Evolutionary conservation across 2,329 filamentous ascomycete species (phyloP), one percentile per base, ranked within the genome.

Genomic region (Arthrocladium fulminans): DNA sequence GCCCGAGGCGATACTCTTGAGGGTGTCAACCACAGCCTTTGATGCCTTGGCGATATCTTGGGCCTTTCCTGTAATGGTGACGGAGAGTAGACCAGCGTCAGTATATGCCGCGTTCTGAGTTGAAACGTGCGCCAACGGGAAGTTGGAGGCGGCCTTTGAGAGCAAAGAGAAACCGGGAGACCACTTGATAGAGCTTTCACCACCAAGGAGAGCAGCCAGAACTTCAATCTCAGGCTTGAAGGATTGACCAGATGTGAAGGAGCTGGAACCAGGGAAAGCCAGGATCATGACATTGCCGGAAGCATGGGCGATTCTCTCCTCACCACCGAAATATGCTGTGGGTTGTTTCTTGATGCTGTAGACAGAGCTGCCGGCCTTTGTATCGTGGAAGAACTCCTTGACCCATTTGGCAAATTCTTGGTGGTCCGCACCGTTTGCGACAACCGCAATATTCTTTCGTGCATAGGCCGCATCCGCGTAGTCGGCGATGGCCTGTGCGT

Each of bases 181-280:
- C 90, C 90, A 98, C 76, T 97, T 98, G 75, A 97, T 88, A 69
- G 74, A 84, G 47, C 88, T 85, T 69, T 94, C 73, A 53, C 90
- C 92, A 63, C 92, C 92, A 45, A 98, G 84, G 17, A 98, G 82
- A 55, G 88, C 81, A 50, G 86, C 81, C 49, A 98, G 82, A 54
- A 98, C 88, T 54, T 84, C 79, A 55, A 88, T 79, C 71, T 96
- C 89, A 48, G 92, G 86, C 76, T 95, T 94, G 76, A 86, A 88
- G 61, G 80, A 81, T 55, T 76, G 75, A 59, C 77, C 76, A 42
- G 74, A 66, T 32, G 80, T 82, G 61, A 79, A 79, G 30, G 83
- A 81, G 70, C 87, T 85, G 54, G 88, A 88, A 52, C 90, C 89
- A 50, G 88, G 86, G 84, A 98, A 97, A 54, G 81, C 92, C 64